Base-by-base conservation (phyloP, 306 rosid genomes). In the Canavalia gladiata region DNA sequence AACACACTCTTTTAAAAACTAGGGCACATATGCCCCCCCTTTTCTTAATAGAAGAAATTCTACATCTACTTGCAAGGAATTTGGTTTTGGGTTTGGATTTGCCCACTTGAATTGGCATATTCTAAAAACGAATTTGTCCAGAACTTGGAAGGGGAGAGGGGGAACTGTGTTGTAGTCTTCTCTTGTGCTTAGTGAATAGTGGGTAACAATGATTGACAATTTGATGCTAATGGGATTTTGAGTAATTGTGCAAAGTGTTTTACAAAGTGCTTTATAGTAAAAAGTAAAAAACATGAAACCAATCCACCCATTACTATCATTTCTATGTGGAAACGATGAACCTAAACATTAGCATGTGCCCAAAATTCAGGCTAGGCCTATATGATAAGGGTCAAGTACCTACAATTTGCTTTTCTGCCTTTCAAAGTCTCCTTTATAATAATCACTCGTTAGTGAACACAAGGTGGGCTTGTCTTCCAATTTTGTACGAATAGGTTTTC, bases 121-220 rank as follows among this genome's bases (percentile, higher is more conserved):
- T 73, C 28, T 75, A 18, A 10, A 82, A 68, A 50, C 35, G 46
- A 70, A 35, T 46, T 8, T 34, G 9, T 13, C 81, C 45, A 34
- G 65, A 52, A 8, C 9, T 77, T 62, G 1, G 7, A 62, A 67
- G 33, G 68, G 3, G 60, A 67, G 59, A 57, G 64, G 66, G 10
- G 29, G 10, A 25, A 79, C 78, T 77, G 58, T 85, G 79, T 10
- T 81, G 42, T 3, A 31, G 87, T 80, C 87, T 58, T 78, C 82
- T 81, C 52, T 3, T 8, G 75, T 70, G 68, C 50, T 43, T 35
- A 52, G 34, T 42, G 84, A 84, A 88, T 41, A 83, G 87, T 80
- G 28, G 43, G 31, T 43, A 41, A 12, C 66, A 68, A 82, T 68
- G 58, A 86, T 78, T 51, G 72, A 11, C 6, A 65, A 39, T 60